Conservation (phyloP, 2,329 filamentous ascomycete genomes). For the Claviceps sp. region DNA sequence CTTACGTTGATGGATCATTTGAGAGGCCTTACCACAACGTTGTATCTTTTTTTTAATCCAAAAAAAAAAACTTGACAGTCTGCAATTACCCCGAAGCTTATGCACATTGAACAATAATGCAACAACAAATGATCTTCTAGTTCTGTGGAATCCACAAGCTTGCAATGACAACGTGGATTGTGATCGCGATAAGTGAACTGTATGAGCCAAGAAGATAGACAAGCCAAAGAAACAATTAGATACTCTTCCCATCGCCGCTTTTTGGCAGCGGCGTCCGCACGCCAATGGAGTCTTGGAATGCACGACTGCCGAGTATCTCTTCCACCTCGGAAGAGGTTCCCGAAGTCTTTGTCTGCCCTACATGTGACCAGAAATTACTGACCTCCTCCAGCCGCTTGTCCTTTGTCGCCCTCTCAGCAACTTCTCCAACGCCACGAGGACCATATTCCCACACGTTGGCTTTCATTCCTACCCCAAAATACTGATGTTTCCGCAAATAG, state of each 20-base stretch:
- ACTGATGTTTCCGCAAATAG: conserved; percentile 82
- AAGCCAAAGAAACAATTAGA: neutral
- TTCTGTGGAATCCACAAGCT: neutral
- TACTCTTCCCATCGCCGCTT: neutral
- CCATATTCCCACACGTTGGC: conserved; percentile 91
- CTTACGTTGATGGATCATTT: neutral
- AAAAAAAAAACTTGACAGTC: neutral
- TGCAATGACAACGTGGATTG: neutral
- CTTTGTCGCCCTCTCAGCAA: conserved; percentile 13
- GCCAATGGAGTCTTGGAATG: conserved; percentile 27
- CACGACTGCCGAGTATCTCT: conserved; percentile 40
- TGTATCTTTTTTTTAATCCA: neutral
- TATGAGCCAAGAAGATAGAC: neutral
- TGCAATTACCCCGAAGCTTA: neutral
- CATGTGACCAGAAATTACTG: conserved; percentile 39
- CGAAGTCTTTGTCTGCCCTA: conserved; percentile 37
- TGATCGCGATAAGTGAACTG: neutral
- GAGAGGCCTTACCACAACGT: neutral
- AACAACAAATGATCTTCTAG: neutral
- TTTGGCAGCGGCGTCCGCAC: conserved; percentile 11
- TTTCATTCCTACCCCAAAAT: conserved; percentile 97
- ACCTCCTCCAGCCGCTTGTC: conserved; percentile 20
- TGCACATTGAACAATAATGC: neutral
- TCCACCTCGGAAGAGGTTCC: conserved; percentile 42
- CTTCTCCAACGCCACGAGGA: conserved; percentile 44